These are phyloP conservation scores for Xylariaceae sp. DNA, from an alignment of 2,329 filamentous ascomycete species.

Conservation along the genomic window DNA sequence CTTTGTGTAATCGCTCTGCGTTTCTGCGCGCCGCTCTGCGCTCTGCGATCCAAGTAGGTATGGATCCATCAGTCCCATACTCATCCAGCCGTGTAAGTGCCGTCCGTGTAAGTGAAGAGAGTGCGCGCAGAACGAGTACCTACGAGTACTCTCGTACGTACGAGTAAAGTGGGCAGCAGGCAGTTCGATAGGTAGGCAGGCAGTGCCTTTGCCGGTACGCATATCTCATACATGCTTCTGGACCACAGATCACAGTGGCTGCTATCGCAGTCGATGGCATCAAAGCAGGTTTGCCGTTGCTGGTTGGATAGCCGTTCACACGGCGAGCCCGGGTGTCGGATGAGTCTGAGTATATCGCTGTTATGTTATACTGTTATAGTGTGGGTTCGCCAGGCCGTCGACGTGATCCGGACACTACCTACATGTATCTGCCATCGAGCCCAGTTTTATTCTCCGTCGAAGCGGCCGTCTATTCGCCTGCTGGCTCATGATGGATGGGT, in stretches of 20 bases:
- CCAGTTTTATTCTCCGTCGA: neutral
- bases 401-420: neutral
- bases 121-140: too few species aligned
- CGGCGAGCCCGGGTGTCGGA: neutral
- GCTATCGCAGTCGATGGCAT: neutral
- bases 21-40: too few species aligned
- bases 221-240: neutral
- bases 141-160: too few species aligned
- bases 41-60: too few species aligned
- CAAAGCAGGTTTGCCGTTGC: neutral
- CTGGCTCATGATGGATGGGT: neutral
- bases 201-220: too few species aligned
- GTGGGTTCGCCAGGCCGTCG: neutral
- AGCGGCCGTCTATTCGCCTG: neutral
- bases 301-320: neutral
- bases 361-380: neutral
- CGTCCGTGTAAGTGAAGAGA: too few species aligned
- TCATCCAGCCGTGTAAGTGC: too few species aligned
- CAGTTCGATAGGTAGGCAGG: too few species aligned
- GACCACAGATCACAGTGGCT: neutral
- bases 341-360: neutral
- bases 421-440: neutral
- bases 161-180: too few species aligned
- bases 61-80: too few species aligned
- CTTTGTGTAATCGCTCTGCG: too few species aligned